phyloP scores from a whole-genome alignment of 768 basidiomycete species.

The Chiua virens region DNA sequence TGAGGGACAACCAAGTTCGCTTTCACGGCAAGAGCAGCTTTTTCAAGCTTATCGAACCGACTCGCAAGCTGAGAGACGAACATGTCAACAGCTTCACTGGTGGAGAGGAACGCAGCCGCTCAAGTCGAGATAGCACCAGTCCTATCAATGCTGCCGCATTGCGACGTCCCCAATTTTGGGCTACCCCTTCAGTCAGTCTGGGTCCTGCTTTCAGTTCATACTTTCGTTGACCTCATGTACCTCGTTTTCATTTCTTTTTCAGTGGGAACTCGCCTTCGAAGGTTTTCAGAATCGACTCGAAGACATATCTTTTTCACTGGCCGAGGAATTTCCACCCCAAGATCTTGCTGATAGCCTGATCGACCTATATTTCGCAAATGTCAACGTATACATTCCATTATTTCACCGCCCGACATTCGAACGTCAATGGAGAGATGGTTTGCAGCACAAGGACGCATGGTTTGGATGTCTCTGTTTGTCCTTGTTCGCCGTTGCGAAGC shows the following conservation, averaged over 20 bases:
- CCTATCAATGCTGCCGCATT: conserved; percentile 21
- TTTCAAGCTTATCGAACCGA: conserved; percentile 52
- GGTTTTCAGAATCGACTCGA: conserved; percentile 34
- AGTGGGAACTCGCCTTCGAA: conserved; percentile 66
- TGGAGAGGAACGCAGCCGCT: conserved; percentile 14
- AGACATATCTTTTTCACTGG: conserved; percentile 33
- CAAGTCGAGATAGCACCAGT: conserved; percentile 19
- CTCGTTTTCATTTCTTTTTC: neutral
- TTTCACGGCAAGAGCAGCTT: conserved; percentile 67
- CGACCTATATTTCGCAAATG: conserved; percentile 62
- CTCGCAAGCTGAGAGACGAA: conserved; percentile 52
- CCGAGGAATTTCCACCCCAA: conserved; percentile 57
- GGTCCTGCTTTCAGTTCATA: neutral
- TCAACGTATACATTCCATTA: conserved; percentile 62
- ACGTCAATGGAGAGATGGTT: conserved; percentile 51
- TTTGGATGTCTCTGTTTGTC: conserved; percentile 62
- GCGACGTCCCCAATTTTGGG: conserved; percentile 55
- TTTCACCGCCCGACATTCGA: conserved; percentile 73
- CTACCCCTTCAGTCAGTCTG: conserved; percentile 49
- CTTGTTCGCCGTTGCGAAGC: conserved; percentile 68
- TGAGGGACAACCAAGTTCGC: conserved; percentile 43
- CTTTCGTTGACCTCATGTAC: neutral
- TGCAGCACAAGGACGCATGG: conserved; percentile 55
- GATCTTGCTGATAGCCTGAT: conserved; percentile 63
- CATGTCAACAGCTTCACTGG: conserved; percentile 41